Conservation (phyloP, 352 stramenopile species). For the Globisporangium takayamanum region DNA sequence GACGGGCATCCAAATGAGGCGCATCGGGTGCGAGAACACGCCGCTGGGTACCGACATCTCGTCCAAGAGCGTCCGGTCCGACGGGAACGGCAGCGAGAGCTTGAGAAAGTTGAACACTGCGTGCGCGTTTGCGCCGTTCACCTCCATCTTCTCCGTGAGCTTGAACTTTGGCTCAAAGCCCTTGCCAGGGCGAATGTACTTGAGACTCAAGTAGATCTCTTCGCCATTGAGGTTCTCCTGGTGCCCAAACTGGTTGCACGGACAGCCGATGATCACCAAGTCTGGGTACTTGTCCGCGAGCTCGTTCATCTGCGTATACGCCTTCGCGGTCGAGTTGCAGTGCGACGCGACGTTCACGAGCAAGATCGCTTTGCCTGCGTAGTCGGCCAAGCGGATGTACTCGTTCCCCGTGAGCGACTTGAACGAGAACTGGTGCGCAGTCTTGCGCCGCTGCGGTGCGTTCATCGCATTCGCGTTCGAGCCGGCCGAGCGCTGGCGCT, state of each 20-base stretch:
- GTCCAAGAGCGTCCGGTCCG: conserved; percentile 68
- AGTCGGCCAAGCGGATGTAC: conserved; percentile 63
- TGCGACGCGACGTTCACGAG: conserved; percentile 80
- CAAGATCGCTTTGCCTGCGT: conserved; percentile 50
- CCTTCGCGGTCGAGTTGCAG: conserved; percentile 73
- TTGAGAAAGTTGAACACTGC: conserved; percentile 74
- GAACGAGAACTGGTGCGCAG: conserved; percentile 72
- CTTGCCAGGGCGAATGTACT: conserved; percentile 67
- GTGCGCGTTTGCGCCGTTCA: conserved; percentile 75
- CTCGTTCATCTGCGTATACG: conserved; percentile 68
- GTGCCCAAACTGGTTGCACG: conserved; percentile 80
- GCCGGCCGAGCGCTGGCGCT: conserved; percentile 19
- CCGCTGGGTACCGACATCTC: conserved; percentile 73
- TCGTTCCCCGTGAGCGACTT: conserved; percentile 52
- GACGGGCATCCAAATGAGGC: conserved; percentile 81
- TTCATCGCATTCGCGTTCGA: not conserved
- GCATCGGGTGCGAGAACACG: conserved; percentile 78
- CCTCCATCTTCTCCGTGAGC: conserved; percentile 75
- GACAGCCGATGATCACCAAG: conserved; percentile 65
- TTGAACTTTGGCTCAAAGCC: conserved; percentile 64
- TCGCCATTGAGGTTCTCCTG: conserved; percentile 79
- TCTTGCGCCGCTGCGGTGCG: conserved; percentile 34
- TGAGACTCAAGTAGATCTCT: conserved; percentile 68
- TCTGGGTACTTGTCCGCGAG: conserved; percentile 52
- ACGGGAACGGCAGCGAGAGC: conserved; percentile 62